phyloP scores from a whole-genome alignment of 1,139 yeast species.

The Zygosaccharomyces sapae region DNA sequence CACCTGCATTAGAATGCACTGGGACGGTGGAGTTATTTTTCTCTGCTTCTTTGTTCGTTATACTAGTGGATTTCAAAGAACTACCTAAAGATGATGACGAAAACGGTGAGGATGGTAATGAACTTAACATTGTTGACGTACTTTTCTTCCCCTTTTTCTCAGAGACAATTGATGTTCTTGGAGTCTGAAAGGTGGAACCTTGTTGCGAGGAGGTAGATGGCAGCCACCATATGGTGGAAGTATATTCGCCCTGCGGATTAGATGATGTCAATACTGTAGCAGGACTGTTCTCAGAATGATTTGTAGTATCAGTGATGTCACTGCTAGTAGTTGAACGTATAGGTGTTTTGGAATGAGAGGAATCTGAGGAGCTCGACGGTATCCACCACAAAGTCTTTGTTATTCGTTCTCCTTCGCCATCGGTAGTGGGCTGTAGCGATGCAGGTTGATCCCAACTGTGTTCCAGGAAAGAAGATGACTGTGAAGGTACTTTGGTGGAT shows the following conservation, averaged over 20 bases:
- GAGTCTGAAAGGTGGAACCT: not conserved
- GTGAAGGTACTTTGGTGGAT: not conserved
- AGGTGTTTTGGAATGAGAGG: constrained; percentile 6
- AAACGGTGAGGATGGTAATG: not conserved
- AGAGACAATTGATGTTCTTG: not conserved
- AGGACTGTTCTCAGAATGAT: constrained; percentile 25
- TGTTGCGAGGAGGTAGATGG: constrained; percentile 18
- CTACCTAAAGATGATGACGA: not conserved
- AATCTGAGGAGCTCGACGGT: constrained; percentile 5
- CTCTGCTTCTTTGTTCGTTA: not conserved
- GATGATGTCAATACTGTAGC: constrained; percentile 37
- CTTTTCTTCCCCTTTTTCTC: not conserved
- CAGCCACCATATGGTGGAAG: constrained; percentile 37
- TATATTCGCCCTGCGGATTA: constrained; percentile 25
- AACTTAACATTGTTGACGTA: not conserved
- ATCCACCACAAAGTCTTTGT: constrained; percentile 26
- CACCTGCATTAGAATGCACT: constrained; percentile 10
- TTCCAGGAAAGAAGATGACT: not conserved
- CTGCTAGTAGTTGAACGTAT: constrained; percentile 2
- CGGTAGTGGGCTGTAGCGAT: not conserved
- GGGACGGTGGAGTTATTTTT: constrained; percentile 3
- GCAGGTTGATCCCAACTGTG: not conserved
- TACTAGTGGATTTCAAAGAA: not conserved
- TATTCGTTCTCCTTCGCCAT: constrained; percentile 6
- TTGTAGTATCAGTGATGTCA: constrained; percentile 24